A percentile compares a stretch with the other conserved stretches of the same genome.
Evolutionary conservation across 1,284 basidiomycete species (phyloP).

Genomic region (Sporisorium exsertum): DNA sequence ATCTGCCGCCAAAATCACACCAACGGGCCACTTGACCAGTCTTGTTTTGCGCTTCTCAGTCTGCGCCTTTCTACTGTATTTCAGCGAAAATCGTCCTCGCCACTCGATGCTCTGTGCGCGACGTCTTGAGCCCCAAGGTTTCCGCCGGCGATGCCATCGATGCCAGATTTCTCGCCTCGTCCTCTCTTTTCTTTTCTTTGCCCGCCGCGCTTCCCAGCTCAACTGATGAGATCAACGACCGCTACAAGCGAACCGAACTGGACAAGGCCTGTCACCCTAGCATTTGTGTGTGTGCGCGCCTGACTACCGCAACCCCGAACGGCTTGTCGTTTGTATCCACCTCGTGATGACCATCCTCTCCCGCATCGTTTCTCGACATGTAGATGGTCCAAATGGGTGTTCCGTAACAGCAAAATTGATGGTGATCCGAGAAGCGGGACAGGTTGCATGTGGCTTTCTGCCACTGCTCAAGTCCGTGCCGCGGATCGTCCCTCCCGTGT

Average conservation of each 20-base stretch:
- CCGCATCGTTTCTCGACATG: too few relatives aligned
- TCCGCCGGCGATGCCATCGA: neutral
- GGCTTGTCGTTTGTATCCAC: too few relatives aligned
- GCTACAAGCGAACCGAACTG: neutral
- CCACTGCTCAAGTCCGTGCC: too few relatives aligned
- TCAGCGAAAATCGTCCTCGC: neutral
- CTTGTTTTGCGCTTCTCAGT: neutral
- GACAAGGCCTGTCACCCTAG: neutral
- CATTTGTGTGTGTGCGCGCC: neutral
- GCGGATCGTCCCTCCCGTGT: too few relatives aligned
- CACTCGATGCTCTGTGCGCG: too few relatives aligned
- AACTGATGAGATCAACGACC: too few relatives aligned
- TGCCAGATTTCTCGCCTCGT: neutral
- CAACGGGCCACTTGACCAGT: constrained; percentile 5
- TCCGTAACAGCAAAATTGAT: too few relatives aligned
- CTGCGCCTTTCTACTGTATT: constrained; percentile 3
- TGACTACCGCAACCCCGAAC: neutral
- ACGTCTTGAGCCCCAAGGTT: neutral
- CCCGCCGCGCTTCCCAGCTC: too few relatives aligned
- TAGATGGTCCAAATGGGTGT: too few relatives aligned
- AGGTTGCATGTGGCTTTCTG: too few relatives aligned
- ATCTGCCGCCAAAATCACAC: too few relatives aligned
- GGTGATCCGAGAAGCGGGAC: constrained; percentile 6
- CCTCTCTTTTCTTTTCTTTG: neutral
- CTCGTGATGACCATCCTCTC: neutral